Evolutionary conservation across 2,329 filamentous ascomycete genomes (phyloP), one percentile per base, ranked within the genome.

Genomic region (Fonsecaea erecta): DNA sequence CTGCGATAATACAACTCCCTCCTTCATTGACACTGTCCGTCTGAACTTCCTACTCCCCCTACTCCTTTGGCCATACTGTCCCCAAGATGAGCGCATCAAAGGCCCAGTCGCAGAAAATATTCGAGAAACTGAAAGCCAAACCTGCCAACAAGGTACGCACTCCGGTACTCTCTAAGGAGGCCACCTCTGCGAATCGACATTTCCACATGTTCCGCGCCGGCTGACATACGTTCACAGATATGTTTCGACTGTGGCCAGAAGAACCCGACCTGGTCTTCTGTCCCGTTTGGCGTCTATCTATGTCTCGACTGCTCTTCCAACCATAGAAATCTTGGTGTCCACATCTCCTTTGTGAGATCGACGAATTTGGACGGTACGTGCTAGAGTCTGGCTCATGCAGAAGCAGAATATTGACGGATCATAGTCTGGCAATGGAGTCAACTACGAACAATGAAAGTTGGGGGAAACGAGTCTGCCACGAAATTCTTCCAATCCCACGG

Each of bases 401-500:
- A 40, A 28, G 43, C 43, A 26, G 24, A 56, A 63, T 52, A 54
- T 73, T 76, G 69, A 77, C 63, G 12, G 26, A n/a, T 54, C 52
- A 40, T 73, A 91, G 89, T 92, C 83, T 99, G 95, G 95, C 93
- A 97, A 90, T 99, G 95, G 95, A 93, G 97, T 72, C 95, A 99
- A 78, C 85, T 99, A 66, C 91, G 95, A 59, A 80, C 94, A 64
- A 98, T 99, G 94, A 99, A 99, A 82, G 93, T 98, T 16, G 95
- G 95, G 71, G 95, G 95, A 64, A 99, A 99, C 75, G 94, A 98
- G 80, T 97, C 93, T 64, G 95, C 95, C 55, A 97, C 93, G 75
- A 97, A 97, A 81, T 99, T 92, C 83, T 99, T 98, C 83, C 93
- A 97, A 80, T 90, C 92, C 73, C 95, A 99, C 77, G 95, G 95